Percentiles rank a stretch among this genome's conserved stretches.
phyloP scores from a whole-genome alignment of 768 basidiomycete species.

The Mycena filopes region DNA sequence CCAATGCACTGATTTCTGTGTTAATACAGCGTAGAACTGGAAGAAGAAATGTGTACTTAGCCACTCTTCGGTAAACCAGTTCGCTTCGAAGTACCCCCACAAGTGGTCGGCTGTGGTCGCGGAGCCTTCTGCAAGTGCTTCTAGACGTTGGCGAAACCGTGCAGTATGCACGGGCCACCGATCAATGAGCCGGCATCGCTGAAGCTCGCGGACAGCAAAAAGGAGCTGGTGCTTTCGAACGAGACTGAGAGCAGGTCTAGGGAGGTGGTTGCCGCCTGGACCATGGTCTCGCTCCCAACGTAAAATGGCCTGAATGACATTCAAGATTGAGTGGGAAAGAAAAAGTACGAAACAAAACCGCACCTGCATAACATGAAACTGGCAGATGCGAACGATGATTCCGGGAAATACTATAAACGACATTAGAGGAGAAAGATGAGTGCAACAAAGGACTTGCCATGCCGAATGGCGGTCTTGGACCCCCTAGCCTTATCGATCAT shows the following conservation, averaged over 20 bases:
- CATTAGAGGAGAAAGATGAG: neutral
- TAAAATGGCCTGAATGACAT: conserved; percentile 21
- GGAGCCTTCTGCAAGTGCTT: neutral
- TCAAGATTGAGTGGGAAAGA: neutral
- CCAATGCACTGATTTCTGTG: conserved; percentile 17
- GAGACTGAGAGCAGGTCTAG: neutral
- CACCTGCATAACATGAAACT: conserved; percentile 35
- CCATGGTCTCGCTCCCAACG: conserved; percentile 27
- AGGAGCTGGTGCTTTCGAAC: conserved; percentile 11
- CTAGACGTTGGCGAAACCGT: neutral
- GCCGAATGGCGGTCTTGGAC: conserved; percentile 1
- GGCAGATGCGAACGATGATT: conserved; percentile 26
- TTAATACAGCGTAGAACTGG: too few species aligned
- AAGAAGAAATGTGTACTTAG: neutral
- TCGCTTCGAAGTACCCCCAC: conserved; percentile 23
- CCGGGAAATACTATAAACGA: conserved; percentile 15
- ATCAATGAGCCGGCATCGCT: conserved; percentile 16
- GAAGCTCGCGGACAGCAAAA: conserved; percentile 20
- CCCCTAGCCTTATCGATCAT: conserved; percentile 33
- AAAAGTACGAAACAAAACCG: too few species aligned
- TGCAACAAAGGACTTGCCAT: neutral
- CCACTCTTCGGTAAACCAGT: conserved; percentile 32
- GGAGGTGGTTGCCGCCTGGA: neutral
- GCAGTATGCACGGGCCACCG: neutral
- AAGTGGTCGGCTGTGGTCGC: neutral